Evolutionary conservation across 2,329 filamentous ascomycete genomes (phyloP).

Genomic region (Aspergillus phoenicis): DNA sequence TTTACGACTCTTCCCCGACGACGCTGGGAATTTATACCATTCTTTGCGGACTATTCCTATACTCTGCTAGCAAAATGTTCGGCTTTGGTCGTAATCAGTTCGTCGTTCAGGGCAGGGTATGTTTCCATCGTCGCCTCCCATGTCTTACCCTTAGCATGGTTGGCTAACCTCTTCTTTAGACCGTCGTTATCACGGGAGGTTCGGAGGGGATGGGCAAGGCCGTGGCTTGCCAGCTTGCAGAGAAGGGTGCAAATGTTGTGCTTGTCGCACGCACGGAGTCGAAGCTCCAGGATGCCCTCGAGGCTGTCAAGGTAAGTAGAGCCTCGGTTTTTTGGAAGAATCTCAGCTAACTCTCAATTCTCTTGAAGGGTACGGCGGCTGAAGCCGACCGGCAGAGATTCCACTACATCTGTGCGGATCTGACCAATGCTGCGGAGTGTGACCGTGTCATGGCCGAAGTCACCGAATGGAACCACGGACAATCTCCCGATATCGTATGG

Average conservation of each 20-base stretch:
- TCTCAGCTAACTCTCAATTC: background rate
- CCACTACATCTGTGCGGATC: slow-evolving; percentile 79
- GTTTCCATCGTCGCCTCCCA: slow-evolving; percentile 19
- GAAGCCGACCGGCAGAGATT: slow-evolving; percentile 72
- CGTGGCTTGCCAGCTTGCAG: slow-evolving; percentile 71
- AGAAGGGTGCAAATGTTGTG: slow-evolving; percentile 82
- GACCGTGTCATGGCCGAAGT: slow-evolving; percentile 70
- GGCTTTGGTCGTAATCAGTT: slow-evolving; percentile 68
- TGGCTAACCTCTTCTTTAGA: slow-evolving; percentile 56
- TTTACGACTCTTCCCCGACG: slow-evolving; percentile 28
- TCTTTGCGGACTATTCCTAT: slow-evolving; percentile 36
- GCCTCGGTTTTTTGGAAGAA: background rate
- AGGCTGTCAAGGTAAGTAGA: slow-evolving; percentile 61
- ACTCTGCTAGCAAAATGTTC: slow-evolving; percentile 42
- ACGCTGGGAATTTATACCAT: slow-evolving; percentile 36
- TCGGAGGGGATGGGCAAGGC: slow-evolving; percentile 90
- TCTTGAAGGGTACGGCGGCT: slow-evolving; percentile 63
- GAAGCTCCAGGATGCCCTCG: slow-evolving; percentile 73
- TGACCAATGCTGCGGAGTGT: slow-evolving; percentile 71
- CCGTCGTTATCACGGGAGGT: slow-evolving; percentile 83
- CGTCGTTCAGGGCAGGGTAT: slow-evolving; percentile 79
- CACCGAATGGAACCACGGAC: slow-evolving; percentile 74
- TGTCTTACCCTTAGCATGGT: background rate
- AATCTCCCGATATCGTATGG: slow-evolving; percentile 83
- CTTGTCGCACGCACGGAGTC: slow-evolving; percentile 76